A percentile compares a stretch with the other conserved stretches of the same genome.
phyloP scores from a whole-genome alignment of 805 yeast genomes.

The Teunomyces stri region DNA sequence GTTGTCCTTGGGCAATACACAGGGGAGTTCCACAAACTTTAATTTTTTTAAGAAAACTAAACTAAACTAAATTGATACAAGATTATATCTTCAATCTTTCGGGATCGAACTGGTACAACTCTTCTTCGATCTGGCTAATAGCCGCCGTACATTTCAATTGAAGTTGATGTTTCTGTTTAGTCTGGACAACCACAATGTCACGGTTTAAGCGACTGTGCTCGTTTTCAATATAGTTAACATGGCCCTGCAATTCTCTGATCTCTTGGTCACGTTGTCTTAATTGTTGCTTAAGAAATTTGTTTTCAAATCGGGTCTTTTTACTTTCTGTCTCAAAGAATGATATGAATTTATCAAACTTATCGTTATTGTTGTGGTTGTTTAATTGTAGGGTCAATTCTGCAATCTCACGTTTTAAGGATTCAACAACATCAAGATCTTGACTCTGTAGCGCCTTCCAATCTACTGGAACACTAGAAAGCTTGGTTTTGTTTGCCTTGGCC shows the following conservation, averaged over 20 bases:
- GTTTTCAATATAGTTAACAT: conserved; percentile 21
- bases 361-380: conserved; percentile 10
- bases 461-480: conserved; percentile 24
- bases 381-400: conserved; percentile 26
- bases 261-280: conserved; percentile 16
- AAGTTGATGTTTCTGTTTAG: conserved; percentile 5
- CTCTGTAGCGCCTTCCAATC: conserved; percentile 31
- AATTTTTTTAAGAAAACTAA: background rate
- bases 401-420: conserved; percentile 31
- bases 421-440: conserved; percentile 25
- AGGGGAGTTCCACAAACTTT: background rate
- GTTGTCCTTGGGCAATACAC: background rate
- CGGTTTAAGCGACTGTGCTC: conserved; percentile 12
- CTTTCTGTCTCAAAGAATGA: conserved; percentile 32
- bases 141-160: conserved; percentile 7
- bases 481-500: conserved; percentile 47
- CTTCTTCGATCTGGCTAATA: conserved; percentile 9
- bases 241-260: conserved; percentile 22
- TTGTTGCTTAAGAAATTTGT: conserved; percentile 27
- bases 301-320: conserved; percentile 31
- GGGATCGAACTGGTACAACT: conserved; percentile 13
- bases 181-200: background rate
- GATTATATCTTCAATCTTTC: background rate
- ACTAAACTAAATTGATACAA: background rate
- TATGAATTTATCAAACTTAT: conserved; percentile 24